Conservation (phyloP, 176 grass and related monocot species). For the Pharus latifolius region DNA sequence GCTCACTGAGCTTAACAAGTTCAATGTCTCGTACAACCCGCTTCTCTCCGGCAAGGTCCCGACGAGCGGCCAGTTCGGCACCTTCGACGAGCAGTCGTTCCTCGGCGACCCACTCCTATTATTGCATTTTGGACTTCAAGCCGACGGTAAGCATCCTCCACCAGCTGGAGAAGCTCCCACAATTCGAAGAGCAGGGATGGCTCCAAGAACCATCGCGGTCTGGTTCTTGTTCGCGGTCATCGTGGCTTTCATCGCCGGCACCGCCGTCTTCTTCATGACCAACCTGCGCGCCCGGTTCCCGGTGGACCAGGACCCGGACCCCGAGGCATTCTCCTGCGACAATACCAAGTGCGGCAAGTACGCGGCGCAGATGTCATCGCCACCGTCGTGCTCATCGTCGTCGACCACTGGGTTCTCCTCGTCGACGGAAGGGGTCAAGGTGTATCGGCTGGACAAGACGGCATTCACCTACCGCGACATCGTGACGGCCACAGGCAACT, state of each 20-base stretch:
- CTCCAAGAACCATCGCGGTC: conserved; percentile 1
- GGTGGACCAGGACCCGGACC: conserved; percentile 35
- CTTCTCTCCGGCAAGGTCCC: conserved; percentile 50
- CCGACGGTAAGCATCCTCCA: not conserved
- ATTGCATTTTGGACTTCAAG: not conserved
- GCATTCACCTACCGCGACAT: conserved; percentile 77
- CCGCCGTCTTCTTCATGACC: conserved; percentile 14
- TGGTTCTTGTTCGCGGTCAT: conserved; percentile 41
- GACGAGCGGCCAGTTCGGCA: conserved; percentile 31
- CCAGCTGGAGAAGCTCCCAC: not conserved
- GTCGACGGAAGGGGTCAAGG: conserved; percentile 38
- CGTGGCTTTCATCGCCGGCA: conserved; percentile 26
- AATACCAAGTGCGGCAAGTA: conserved; percentile 36
- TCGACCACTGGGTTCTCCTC: conserved; percentile 23
- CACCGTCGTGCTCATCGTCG: conserved; percentile 7
- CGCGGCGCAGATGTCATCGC: conserved; percentile 5
- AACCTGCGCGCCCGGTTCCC: conserved; percentile 16
- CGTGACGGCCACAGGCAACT: conserved; percentile 59
- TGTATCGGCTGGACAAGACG: conserved; percentile 55
- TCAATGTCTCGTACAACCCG: conserved; percentile 80
- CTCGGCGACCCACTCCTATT: conserved; percentile 61
- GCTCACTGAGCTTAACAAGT: conserved; percentile 43
- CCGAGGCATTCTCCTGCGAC: conserved; percentile 7
- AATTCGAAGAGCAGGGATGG: not conserved
- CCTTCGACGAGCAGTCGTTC: conserved; percentile 65